Evolutionary conservation across 805 yeast species (phyloP), one percentile per base, ranked within the genome.

Genomic region (Ogataea paraovalis): DNA sequence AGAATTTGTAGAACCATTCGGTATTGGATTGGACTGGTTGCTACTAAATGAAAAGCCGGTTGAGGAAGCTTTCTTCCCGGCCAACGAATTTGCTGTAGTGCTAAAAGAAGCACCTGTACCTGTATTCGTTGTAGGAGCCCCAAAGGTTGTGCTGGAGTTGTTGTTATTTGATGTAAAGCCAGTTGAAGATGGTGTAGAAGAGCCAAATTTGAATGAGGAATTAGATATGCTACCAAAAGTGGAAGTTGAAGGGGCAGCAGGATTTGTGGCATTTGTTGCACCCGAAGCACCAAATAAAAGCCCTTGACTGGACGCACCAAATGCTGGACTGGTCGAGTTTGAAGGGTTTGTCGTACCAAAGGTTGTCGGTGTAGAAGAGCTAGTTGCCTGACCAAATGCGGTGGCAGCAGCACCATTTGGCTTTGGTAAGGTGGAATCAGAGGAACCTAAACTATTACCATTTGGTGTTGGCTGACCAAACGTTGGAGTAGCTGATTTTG

Each of bases 1-100:
- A 25, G 49, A 23, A 12, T 40, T 32, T 5, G 39, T 25, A 8
- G 42, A 40, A 23, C 32, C 32, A 21, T 30, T 40, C 40, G 39
- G 4, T 12, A n/a, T 34, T 32, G 36, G 21, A 9, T 23, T 25
- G 25, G 42, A 16, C 18, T 25, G 19, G n/a, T 41, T 41, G 8
- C 28, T 41, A n/a, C 32, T 21, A 33, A 33, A 42, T 5, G 44
- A 42, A 21, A 42, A 42, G 1, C 28, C 39, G 13, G 30, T 7
- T 12, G 25, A 20, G 6, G 34, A 30, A 8, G 34, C 34, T 7
- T 30, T 30, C 10, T 28, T 30, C 10, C 43, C 43, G 30, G 28
- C 25, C 18, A 41, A 32, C 10, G 43, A 30, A 18, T 13, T 22
- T 7, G 39, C 3, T 21, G 39, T 13, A 4, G 38, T 14, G 18